Evolutionary conservation across 1,284 basidiomycete genomes (phyloP), one percentile per base, ranked within the genome.

Genomic region (Microbotryomycetes sp.): DNA sequence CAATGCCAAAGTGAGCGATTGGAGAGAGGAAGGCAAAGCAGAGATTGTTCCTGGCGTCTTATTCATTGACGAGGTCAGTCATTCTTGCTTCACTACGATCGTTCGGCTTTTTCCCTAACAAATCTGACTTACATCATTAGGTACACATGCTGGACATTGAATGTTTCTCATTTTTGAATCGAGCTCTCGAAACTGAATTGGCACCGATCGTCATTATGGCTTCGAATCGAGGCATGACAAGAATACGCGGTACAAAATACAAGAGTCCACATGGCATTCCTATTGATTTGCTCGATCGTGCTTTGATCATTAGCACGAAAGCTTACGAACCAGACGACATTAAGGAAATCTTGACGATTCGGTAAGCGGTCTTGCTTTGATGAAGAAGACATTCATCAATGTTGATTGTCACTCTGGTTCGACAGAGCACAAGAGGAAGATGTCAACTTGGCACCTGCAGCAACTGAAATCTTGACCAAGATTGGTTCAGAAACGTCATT

Each of bases 61-160:
- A 9, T 67, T 67, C 49, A 63, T 69, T 54, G 65, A 69, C 54
- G 67, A 66, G 65, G 63, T 65, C 12, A 9, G 60, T 56, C 19
- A 0, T 7, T 45, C n/a, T 9, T 42, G 48, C 9, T 19, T 16
- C n/a, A 23, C 30, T 49, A 12, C 16, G 19, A 9, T 32, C 7
- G 19, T 15, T 16, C 3, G 12, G 29, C 31, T 14, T 46, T 23
- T 46, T 50, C 4, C 52, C 12, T 32, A 2, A 50, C 12, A n/a
- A 9, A 22, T 56, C 22, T 28, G 79, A 92, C 19, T 92, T 92
- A 79, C 92, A 92, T 69, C 89, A 92, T 75, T 90, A 97, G 78
- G 92, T 97, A 19, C 96, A 98, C 80, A 98, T 98, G 94, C 86
- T 98, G 67, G 94, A 98, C 76, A 96, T 98, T 67, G 94, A 98